Evolutionary conservation across 2,329 filamentous ascomycete species (phyloP).

Genomic region (Davidsoniella eucalypti): DNA sequence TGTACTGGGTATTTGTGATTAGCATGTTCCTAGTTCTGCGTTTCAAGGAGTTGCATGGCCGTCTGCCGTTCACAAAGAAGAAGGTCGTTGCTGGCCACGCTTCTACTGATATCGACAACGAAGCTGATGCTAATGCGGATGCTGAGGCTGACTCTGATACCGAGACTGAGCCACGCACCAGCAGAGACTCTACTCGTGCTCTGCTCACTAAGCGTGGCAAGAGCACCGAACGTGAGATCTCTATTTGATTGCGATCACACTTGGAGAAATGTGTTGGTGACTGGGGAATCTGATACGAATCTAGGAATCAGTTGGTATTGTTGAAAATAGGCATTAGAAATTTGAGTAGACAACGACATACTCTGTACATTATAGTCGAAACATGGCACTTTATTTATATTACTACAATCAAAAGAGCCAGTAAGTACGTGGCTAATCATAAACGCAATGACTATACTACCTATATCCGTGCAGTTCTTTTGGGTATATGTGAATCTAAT

Average conservation of each 20-base stretch:
- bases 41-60: constrained; percentile 38
- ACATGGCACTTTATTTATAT: neutral
- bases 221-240: neutral
- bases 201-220: constrained; percentile 6
- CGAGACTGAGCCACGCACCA: constrained; percentile 1
- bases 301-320: no score
- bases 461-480: neutral
- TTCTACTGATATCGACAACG: neutral
- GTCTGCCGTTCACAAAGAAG: constrained; percentile 10
- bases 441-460: neutral
- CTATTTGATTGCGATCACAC: neutral
- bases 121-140: neutral
- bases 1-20: constrained; percentile 69
- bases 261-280: neutral
- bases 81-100: neutral
- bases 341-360: neutral
- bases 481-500: constrained; percentile 18
- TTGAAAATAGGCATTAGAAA: no score
- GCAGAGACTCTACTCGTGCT: constrained; percentile 10
- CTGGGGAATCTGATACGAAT: neutral
- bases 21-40: constrained; percentile 45
- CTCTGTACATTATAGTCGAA: neutral
- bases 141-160: neutral
- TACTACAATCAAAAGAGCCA: neutral
- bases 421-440: neutral